These are phyloP conservation scores for Xylaria arbuscula DNA, from an alignment of 2,329 filamentous ascomycete species.

Conservation along the genomic window DNA sequence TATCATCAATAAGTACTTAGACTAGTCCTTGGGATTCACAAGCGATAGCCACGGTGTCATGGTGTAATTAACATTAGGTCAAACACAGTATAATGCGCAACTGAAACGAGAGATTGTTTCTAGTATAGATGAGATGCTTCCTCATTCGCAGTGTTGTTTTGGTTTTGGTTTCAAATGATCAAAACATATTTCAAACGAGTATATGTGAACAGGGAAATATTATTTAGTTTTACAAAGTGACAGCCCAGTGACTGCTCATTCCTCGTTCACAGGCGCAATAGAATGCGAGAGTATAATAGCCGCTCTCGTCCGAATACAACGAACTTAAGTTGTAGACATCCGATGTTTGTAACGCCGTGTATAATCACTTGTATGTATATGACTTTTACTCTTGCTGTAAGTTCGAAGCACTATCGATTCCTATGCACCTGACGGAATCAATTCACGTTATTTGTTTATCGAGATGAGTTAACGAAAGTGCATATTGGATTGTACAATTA, in stretches of 20 bases:
- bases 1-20: not conserved
- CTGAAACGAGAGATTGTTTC: not conserved
- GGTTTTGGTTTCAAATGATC: not conserved
- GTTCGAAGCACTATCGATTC: not conserved
- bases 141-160: not conserved
- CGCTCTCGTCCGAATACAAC: not conserved
- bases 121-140: not conserved
- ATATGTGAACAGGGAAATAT: not conserved
- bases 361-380: not conserved
- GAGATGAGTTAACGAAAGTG: slow-evolving; percentile 7
- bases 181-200: not conserved
- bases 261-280: not conserved
- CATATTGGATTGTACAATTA: slow-evolving; percentile 26
- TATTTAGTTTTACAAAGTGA: not conserved
- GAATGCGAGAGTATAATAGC: not conserved
- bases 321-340: not conserved
- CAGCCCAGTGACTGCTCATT: not conserved
- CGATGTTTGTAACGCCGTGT: not conserved
- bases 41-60: slow-evolving; percentile 1
- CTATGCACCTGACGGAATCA: too few species aligned
- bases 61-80: slow-evolving; percentile 5
- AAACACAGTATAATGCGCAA: slow-evolving; percentile 10
- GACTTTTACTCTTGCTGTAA: not conserved
- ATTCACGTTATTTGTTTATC: not conserved
- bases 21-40: not conserved